Evolutionary conservation across 176 grass and related monocot genomes (phyloP).

Genomic region (Thalia dealbata): DNA sequence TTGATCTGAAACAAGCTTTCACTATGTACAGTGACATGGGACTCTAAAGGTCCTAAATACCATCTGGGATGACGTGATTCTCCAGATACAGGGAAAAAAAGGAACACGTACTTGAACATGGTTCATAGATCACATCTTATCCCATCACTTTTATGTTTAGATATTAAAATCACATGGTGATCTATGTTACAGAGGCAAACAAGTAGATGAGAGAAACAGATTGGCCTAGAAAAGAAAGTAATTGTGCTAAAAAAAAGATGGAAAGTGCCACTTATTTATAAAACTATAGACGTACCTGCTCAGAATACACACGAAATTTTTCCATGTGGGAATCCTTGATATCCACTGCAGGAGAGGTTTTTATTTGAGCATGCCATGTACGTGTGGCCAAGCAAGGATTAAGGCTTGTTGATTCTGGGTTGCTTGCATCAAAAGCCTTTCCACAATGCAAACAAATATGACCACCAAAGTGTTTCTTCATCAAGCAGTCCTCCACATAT

Average conservation of each 20-base stretch:
- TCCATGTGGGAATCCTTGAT: slow-evolving; percentile 38
- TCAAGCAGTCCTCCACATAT: slow-evolving; percentile 54
- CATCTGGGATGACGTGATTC: not conserved
- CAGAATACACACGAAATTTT: slow-evolving; percentile 51
- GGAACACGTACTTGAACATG: no score
- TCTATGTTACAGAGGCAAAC: no score
- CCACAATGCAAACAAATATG: slow-evolving; percentile 71
- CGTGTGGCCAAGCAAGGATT: slow-evolving; percentile 39
- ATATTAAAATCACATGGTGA: no score
- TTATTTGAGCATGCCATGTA: slow-evolving; percentile 31
- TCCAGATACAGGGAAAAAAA: not conserved
- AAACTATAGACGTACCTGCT: slow-evolving; percentile 45
- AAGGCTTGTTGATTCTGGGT: slow-evolving; percentile 27
- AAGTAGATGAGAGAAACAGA: no score
- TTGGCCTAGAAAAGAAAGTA: no score
- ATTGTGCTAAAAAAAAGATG: not conserved
- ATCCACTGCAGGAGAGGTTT: slow-evolving; percentile 33
- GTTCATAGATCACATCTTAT: no score
- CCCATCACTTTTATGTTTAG: not conserved
- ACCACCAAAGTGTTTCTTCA: slow-evolving; percentile 52
- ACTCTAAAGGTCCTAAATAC: no score
- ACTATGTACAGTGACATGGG: no score
- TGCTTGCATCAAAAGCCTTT: slow-evolving; percentile 45
- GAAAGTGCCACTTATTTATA: not conserved
- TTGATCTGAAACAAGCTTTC: no score